A percentile compares a stretch with the other conserved stretches of the same genome.
phyloP scores from a whole-genome alignment of 768 basidiomycete species.

The Lentinula lateritia region DNA sequence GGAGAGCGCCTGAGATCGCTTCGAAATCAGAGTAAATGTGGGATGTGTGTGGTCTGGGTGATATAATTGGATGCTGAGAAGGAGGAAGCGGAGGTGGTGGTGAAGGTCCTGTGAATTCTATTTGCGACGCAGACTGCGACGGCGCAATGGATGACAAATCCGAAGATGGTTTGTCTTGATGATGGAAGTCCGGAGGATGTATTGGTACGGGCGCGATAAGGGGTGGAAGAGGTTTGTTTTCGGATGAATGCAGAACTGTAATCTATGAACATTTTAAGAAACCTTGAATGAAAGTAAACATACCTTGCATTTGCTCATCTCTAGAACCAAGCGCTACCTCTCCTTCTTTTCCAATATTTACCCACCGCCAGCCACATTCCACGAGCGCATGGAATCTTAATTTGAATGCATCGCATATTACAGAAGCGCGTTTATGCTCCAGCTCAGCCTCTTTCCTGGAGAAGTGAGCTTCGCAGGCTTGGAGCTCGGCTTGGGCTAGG shows the following conservation, averaged over 20 bases:
- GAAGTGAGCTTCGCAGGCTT: conserved; percentile 76
- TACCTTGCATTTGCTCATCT: not conserved
- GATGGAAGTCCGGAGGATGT: not conserved
- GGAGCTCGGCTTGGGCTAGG: conserved; percentile 69
- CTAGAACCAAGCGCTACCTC: conserved; percentile 28
- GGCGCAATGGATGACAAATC: conserved; percentile 65
- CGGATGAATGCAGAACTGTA: not conserved
- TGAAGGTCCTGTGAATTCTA: conserved; percentile 16
- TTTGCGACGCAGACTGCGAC: conserved; percentile 75
- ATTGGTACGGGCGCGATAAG: conserved; percentile 1
- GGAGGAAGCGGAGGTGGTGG: not conserved
- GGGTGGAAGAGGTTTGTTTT: conserved; percentile 22
- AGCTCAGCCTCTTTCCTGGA: conserved; percentile 68
- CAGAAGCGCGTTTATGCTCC: conserved; percentile 40
- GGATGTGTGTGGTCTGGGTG: not conserved
- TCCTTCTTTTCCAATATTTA: conserved; percentile 60
- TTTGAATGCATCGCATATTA: conserved; percentile 58
- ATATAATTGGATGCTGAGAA: not conserved
- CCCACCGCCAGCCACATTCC: conserved; percentile 66
- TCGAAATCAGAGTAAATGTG: conserved; percentile 6
- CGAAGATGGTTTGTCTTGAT: conserved; percentile 28
- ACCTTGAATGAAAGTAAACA: no score
- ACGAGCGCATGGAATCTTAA: conserved; percentile 59
- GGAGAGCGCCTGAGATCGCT: not conserved
- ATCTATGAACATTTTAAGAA: not conserved